Percentiles rank a stretch among this genome's conserved stretches.
Conservation (phyloP, 2,329 filamentous ascomycete genomes). For the Ceratocystis ficicola region DNA sequence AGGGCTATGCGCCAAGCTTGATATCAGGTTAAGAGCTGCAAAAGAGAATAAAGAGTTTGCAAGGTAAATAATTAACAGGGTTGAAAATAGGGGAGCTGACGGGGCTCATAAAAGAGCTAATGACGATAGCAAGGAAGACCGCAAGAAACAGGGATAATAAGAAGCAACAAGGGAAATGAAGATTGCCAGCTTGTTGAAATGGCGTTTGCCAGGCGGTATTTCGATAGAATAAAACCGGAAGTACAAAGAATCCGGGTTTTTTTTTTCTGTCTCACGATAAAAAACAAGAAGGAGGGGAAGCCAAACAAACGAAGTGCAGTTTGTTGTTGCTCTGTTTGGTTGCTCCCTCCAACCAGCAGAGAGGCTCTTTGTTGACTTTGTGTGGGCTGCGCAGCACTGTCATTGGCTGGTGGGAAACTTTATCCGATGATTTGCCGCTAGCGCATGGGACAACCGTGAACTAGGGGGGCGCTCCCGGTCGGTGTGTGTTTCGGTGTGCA, state of each 20-base stretch:
- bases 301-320: neutral
- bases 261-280: too few relatives aligned
- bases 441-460: neutral
- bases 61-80: neutral
- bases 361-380: constrained; percentile 3
- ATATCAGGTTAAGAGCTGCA: constrained; percentile 3
- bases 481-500: neutral
- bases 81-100: constrained; percentile 2
- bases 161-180: neutral
- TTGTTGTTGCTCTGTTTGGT: neutral
- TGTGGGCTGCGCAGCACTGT: neutral
- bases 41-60: neutral
- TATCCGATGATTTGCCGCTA: neutral
- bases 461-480: neutral
- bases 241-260: too few relatives aligned
- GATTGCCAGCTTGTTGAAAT: neutral
- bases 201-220: too few relatives aligned
- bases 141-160: constrained; percentile 4
- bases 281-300: too few relatives aligned
- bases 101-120: neutral
- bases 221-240: neutral
- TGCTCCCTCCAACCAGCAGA: neutral
- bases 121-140: neutral
- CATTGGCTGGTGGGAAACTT: neutral
- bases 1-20: neutral